Evolutionary conservation across 306 rosid genomes (phyloP).

Genomic region (Senna tora): DNA sequence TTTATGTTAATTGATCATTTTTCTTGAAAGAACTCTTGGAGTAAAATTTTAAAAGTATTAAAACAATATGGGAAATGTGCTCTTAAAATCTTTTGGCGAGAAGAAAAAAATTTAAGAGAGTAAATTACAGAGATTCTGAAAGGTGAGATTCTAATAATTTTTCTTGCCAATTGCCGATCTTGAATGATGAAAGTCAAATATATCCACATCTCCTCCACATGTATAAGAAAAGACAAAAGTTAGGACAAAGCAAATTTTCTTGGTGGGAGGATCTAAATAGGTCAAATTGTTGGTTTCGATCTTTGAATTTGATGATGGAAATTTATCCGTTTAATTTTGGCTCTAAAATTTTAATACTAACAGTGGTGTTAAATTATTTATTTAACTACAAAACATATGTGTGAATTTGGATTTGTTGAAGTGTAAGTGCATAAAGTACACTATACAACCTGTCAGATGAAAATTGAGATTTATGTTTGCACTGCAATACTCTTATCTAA

Average conservation of each 20-base stretch:
- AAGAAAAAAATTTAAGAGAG: not conserved
- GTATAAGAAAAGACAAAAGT: not conserved
- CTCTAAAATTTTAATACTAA: too few relatives aligned
- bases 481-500: too few relatives aligned
- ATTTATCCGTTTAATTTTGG: not conserved
- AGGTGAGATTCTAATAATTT: not conserved
- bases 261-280: not conserved
- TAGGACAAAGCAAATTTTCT: not conserved
- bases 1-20: not conserved
- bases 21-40: not conserved
- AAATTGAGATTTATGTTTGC: too few relatives aligned
- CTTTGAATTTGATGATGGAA: constrained; percentile 16
- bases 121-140: not conserved
- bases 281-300: constrained; percentile 12
- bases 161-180: not conserved
- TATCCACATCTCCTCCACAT: not conserved
- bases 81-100: not conserved
- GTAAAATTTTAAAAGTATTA: not conserved
- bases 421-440: too few relatives aligned
- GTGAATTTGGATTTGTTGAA: too few relatives aligned
- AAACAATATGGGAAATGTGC: not conserved
- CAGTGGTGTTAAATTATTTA: too few relatives aligned
- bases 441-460: too few relatives aligned
- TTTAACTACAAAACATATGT: too few relatives aligned
- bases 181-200: not conserved